Evolutionary conservation across 495 filamentous ascomycete species (phyloP).

Genomic region (Diplogelasinospora grovesii): DNA sequence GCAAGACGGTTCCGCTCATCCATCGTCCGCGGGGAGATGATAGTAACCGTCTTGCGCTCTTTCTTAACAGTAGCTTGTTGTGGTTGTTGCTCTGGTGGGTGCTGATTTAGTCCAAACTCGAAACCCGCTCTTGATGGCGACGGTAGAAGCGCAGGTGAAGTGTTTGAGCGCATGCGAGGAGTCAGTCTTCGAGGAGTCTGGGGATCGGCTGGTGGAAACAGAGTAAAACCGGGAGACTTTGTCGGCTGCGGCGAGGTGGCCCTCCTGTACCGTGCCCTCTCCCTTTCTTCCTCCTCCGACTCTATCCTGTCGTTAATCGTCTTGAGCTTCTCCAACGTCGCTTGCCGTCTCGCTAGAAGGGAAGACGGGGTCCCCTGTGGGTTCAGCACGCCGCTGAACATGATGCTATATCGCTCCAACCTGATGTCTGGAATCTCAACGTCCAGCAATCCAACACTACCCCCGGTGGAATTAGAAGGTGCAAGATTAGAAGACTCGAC

Average conservation of each 20-base stretch:
- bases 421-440: conserved; percentile 75
- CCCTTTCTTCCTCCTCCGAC: conserved; percentile 27
- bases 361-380: conserved; percentile 32
- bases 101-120: too few relatives aligned
- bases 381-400: conserved; percentile 76
- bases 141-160: conserved; percentile 44
- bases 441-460: conserved; percentile 41
- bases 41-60: conserved; percentile 22
- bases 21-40: conserved; percentile 25
- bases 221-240: conserved; percentile 52
- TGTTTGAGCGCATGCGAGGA: conserved; percentile 49
- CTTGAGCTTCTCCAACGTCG: conserved; percentile 57
- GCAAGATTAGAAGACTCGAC: conserved; percentile 9
- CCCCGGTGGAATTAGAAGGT: conserved; percentile 6
- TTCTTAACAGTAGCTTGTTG: conserved; percentile 6
- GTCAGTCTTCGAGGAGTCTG: conserved; percentile 37
- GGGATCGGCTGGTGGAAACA: too few relatives aligned
- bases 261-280: conserved; percentile 31
- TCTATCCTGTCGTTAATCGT: conserved; percentile 38
- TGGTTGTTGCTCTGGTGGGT: background rate
- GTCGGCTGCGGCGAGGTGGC: conserved; percentile 54
- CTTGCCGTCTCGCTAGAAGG: conserved; percentile 61
- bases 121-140: conserved; percentile 37
- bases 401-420: conserved; percentile 88
- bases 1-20: conserved; percentile 22